These are phyloP conservation scores for Citrullus amarus DNA, from an alignment of 306 rosid species.

Conservation along the genomic window DNA sequence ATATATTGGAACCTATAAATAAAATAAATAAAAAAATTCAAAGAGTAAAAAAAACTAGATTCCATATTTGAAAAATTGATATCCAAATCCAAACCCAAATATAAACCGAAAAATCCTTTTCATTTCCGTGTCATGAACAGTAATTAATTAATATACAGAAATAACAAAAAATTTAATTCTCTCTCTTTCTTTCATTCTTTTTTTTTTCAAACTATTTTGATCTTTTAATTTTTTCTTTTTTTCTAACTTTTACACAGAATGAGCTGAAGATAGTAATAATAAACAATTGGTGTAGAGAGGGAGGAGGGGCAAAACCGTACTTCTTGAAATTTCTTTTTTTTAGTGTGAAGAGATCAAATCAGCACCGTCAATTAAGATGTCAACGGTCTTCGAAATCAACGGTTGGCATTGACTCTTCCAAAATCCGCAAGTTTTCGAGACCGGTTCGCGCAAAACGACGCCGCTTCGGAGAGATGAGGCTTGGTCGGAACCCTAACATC, in stretches of 20 bases:
- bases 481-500: constrained; percentile 37
- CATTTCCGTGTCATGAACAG: not conserved
- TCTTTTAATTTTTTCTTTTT: not conserved
- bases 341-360: constrained; percentile 7
- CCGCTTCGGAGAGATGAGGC: constrained; percentile 47
- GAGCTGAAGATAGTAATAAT: not conserved
- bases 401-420: constrained; percentile 61
- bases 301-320: constrained; percentile 3
- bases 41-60: not conserved
- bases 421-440: constrained; percentile 81
- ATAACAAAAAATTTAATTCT: not conserved
- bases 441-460: constrained; percentile 68
- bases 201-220: not conserved
- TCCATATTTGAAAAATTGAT: not conserved
- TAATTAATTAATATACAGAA: constrained; percentile 3
- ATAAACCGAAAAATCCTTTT: not conserved
- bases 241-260: not conserved
- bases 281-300: constrained; percentile 5
- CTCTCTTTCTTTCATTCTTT: not conserved
- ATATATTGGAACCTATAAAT: not conserved
- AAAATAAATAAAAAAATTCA: not conserved
- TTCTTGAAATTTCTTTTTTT: not conserved
- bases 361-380: not conserved
- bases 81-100: not conserved
- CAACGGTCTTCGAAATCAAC: constrained; percentile 41